Evolutionary conservation across 2,329 filamentous ascomycete species (phyloP).

Genomic region (Myriangium duriaei): DNA sequence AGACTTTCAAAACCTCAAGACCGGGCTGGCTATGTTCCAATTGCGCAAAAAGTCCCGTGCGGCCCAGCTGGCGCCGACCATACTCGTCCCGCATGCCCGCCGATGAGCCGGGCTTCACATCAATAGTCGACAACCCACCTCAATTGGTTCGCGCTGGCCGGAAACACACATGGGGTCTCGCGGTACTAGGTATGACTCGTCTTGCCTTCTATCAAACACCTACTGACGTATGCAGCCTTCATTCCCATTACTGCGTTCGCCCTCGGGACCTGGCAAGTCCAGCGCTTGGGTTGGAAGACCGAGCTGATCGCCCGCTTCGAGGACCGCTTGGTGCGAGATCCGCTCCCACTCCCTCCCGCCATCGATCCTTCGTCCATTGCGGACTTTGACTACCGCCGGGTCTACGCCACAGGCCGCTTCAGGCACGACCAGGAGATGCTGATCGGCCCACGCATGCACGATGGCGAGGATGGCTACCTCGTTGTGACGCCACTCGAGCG

Average conservation of each 20-base stretch:
- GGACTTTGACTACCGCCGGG: slow-evolving; percentile 85
- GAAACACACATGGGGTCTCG: slow-evolving; percentile 66
- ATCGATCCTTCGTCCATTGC: slow-evolving; percentile 70
- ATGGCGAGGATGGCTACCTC: slow-evolving; percentile 81
- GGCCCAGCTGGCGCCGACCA: slow-evolving; percentile 18
- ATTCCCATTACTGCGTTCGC: slow-evolving; percentile 86
- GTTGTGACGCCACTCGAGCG: slow-evolving; percentile 86
- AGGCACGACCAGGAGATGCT: slow-evolving; percentile 94
- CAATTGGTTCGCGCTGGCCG: slow-evolving; percentile 63
- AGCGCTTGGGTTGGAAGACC: slow-evolving; percentile 87
- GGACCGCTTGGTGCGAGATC: slow-evolving; percentile 75
- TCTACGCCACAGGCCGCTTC: slow-evolving; percentile 60
- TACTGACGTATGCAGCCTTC: slow-evolving; percentile 39
- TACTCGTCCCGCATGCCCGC: slow-evolving; percentile 41
- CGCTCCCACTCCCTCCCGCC: slow-evolving; percentile 70
- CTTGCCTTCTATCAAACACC: not conserved
- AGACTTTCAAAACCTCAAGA: not conserved
- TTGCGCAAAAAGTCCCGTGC: slow-evolving; percentile 14
- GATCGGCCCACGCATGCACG: slow-evolving; percentile 75
- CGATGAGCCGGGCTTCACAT: slow-evolving; percentile 69
- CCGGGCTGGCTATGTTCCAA: slow-evolving; percentile 18
- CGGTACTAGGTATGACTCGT: slow-evolving; percentile 51
- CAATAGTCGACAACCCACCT: slow-evolving; percentile 76
- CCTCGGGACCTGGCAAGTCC: slow-evolving; percentile 90
- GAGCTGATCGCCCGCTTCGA: slow-evolving; percentile 84